Percentiles rank a stretch among this genome's conserved stretches.
These are phyloP conservation scores for Xylaria sp. DNA, from an alignment of 2,329 filamentous ascomycete genomes.

Conservation along the genomic window DNA sequence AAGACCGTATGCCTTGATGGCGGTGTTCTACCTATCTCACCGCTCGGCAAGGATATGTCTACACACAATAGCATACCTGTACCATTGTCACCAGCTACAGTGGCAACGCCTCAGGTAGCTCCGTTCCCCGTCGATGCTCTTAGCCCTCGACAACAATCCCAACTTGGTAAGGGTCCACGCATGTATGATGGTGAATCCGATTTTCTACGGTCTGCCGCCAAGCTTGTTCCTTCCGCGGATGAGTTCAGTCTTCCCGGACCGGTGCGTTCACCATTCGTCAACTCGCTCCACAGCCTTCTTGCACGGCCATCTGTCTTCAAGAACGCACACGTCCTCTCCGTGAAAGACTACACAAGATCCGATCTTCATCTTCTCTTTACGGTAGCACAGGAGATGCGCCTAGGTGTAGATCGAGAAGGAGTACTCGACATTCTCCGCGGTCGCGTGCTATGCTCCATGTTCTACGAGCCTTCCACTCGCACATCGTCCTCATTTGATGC, in stretches of 20 bases:
- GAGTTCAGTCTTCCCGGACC: conserved; percentile 60
- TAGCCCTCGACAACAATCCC: conserved; percentile 49
- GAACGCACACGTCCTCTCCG: conserved; percentile 88
- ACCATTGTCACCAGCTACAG: conserved; percentile 67
- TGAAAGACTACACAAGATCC: conserved; percentile 86
- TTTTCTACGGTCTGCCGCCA: conserved; percentile 41
- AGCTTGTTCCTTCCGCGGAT: conserved; percentile 50
- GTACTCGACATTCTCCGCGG: conserved; percentile 88
- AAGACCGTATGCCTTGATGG: conserved; percentile 81
- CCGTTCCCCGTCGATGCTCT: conserved; percentile 53
- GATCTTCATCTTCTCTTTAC: conserved; percentile 96
- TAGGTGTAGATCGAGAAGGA: conserved; percentile 91
- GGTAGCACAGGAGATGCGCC: conserved; percentile 95
- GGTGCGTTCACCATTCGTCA: conserved; percentile 62
- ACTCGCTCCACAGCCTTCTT: conserved; percentile 77
- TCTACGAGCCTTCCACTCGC: conserved; percentile 96
- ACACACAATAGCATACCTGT: conserved; percentile 64
- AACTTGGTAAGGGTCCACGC: conserved; percentile 48
- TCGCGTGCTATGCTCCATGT: conserved; percentile 88
- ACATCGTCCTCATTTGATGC: conserved; percentile 97
- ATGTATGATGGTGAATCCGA: conserved; percentile 51
- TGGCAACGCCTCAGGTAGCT: conserved; percentile 57
- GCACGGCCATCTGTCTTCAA: conserved; percentile 84
- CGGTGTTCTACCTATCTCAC: conserved; percentile 64
- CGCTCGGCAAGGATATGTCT: conserved; percentile 80